These are phyloP conservation scores for Suillus plorans DNA, from an alignment of 768 basidiomycete species.

Conservation along the genomic window DNA sequence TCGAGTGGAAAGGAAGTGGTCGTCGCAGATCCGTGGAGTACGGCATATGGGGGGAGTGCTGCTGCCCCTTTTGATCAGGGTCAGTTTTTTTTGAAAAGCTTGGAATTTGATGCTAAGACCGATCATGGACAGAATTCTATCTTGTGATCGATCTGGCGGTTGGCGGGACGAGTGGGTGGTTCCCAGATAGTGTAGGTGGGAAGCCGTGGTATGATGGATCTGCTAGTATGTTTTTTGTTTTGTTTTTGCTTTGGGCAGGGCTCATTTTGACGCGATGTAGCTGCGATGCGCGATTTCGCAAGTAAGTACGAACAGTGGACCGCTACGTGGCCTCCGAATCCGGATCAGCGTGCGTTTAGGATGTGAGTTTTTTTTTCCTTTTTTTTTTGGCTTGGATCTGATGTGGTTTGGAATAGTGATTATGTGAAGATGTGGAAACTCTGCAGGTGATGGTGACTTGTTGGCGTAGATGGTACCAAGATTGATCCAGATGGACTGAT, in stretches of 20 bases:
- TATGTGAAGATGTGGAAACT: slow-evolving; percentile 36
- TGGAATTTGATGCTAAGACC: background rate
- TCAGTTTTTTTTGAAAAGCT: slow-evolving; percentile 32
- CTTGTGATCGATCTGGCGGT: slow-evolving; percentile 78
- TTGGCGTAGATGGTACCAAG: background rate
- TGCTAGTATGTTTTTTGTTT: slow-evolving; percentile 40
- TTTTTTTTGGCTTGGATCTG: background rate
- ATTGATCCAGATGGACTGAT: background rate
- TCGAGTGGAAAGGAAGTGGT: slow-evolving; percentile 38
- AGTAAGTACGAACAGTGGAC: slow-evolving; percentile 63
- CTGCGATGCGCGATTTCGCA: slow-evolving; percentile 76
- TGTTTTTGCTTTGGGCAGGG: slow-evolving; percentile 14
- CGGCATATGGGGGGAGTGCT: slow-evolving; percentile 38
- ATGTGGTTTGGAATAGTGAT: slow-evolving; percentile 18
- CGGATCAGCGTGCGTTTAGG: slow-evolving; percentile 64
- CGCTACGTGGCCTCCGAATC: slow-evolving; percentile 68
- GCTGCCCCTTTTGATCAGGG: slow-evolving; percentile 45
- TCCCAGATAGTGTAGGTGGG: slow-evolving; percentile 50
- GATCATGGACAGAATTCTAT: slow-evolving; percentile 59
- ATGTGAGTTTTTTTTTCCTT: slow-evolving; percentile 40
- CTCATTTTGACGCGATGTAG: slow-evolving; percentile 15
- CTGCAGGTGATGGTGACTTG: slow-evolving; percentile 13
- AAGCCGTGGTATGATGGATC: slow-evolving; percentile 62
- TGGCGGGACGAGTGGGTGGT: slow-evolving; percentile 71
- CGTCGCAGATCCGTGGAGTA: slow-evolving; percentile 50